These are phyloP conservation scores for Sporisorium reilianum DNA, from an alignment of 1,284 basidiomycete genomes.

Conservation along the genomic window DNA sequence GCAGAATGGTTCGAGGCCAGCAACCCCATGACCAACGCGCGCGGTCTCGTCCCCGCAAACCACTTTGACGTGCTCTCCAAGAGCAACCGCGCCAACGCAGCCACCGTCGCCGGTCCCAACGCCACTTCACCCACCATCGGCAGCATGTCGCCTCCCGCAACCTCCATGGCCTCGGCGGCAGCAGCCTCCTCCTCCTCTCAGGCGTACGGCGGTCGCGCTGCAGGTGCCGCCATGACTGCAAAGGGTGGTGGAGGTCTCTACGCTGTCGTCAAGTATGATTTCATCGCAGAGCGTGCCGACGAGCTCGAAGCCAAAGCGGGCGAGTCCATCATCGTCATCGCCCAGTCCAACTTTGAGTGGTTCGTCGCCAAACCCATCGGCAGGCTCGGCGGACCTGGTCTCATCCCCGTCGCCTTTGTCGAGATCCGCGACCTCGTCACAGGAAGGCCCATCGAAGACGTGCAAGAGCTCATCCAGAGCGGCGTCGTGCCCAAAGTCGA, in stretches of 20 bases:
- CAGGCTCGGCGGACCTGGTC: slow-evolving; percentile 89
- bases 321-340: slow-evolving; percentile 82
- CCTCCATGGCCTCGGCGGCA: slow-evolving; percentile 5
- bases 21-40: slow-evolving; percentile 86
- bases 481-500: slow-evolving; percentile 92
- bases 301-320: slow-evolving; percentile 95
- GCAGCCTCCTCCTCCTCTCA: slow-evolving; percentile 20
- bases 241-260: slow-evolving; percentile 73
- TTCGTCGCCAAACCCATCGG: slow-evolving; percentile 89
- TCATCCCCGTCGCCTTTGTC: slow-evolving; percentile 96
- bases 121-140: slow-evolving; percentile 41
- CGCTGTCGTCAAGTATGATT: slow-evolving; percentile 95
- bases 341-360: slow-evolving; percentile 70
- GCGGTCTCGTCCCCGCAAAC: slow-evolving; percentile 92
- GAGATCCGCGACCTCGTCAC: slow-evolving; percentile 92
- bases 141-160: slow-evolving; percentile 37
- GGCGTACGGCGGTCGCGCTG: slow-evolving; percentile 42
- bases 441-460: slow-evolving; percentile 74
- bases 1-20: slow-evolving; percentile 71
- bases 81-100: slow-evolving; percentile 42
- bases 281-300: slow-evolving; percentile 91
- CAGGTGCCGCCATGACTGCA: slow-evolving; percentile 50
- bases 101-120: slow-evolving; percentile 32
- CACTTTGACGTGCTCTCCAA: slow-evolving; percentile 74
- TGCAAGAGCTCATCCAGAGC: slow-evolving; percentile 82